phyloP scores from a whole-genome alignment of 495 filamentous ascomycete genomes.

The Xylaria palmicola region DNA sequence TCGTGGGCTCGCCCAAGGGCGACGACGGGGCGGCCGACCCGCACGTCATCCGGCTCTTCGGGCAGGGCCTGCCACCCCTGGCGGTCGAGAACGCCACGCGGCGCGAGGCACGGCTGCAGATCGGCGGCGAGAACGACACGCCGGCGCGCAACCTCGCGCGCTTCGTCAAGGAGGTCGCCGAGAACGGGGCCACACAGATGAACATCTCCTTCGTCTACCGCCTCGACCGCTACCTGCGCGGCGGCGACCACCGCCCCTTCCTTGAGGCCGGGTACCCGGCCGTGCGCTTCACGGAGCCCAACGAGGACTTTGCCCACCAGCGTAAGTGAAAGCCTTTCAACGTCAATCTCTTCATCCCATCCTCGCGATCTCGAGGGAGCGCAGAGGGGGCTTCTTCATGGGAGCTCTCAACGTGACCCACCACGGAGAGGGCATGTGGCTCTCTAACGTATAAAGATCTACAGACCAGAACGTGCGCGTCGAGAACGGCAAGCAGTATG shows the following conservation, averaged over 20 bases:
- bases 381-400: too few relatives aligned
- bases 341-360: too few relatives aligned
- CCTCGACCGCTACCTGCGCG: conserved; percentile 51
- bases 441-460: too few relatives aligned
- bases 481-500: conserved; percentile 46
- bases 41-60: conserved; percentile 51
- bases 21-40: conserved; percentile 42
- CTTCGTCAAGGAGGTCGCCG: conserved; percentile 51
- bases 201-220: conserved; percentile 49
- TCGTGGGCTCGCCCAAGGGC: conserved; percentile 42
- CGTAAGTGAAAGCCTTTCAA: too few relatives aligned
- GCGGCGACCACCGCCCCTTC: conserved; percentile 55
- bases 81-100: conserved; percentile 32
- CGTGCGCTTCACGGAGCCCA: conserved; percentile 53
- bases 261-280: conserved; percentile 49
- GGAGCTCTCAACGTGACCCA: too few relatives aligned
- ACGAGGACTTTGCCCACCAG: conserved; percentile 54
- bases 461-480: conserved; percentile 50
- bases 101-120: conserved; percentile 34
- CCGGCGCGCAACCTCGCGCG: conserved; percentile 53
- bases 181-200: conserved; percentile 46
- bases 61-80: conserved; percentile 41
- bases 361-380: too few relatives aligned
- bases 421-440: too few relatives aligned
- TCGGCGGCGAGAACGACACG: conserved; percentile 55